These are phyloP conservation scores for Aureobasidium uvarum DNA, from an alignment of 2,329 filamentous ascomycete species.

Conservation along the genomic window DNA sequence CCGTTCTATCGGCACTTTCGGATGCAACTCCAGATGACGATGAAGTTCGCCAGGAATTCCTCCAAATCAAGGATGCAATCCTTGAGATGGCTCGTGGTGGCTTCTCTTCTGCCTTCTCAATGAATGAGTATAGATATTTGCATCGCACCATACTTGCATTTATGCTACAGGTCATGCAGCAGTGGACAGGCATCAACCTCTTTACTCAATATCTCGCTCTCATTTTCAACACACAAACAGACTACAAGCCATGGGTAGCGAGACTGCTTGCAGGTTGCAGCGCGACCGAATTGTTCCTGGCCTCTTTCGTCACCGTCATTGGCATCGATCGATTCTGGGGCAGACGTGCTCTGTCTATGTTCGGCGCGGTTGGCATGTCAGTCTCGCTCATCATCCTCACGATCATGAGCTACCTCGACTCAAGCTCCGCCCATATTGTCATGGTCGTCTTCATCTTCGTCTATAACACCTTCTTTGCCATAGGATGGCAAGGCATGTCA, in stretches of 20 bases:
- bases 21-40: constrained; percentile 41
- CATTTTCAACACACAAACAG: constrained; percentile 44
- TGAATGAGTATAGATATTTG: constrained; percentile 46
- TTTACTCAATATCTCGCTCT: constrained; percentile 47
- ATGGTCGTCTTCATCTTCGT: constrained; percentile 68
- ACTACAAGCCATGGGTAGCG: constrained; percentile 35
- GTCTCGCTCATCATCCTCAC: constrained; percentile 39
- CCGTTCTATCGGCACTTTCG: constrained; percentile 38
- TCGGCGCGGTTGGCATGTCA: constrained; percentile 48
- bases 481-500: constrained; percentile 60
- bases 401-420: constrained; percentile 43
- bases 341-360: constrained; percentile 37
- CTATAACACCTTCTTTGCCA: constrained; percentile 62
- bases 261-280: constrained; percentile 36
- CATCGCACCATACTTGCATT: constrained; percentile 47
- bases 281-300: constrained; percentile 52
- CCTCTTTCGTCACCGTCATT: constrained; percentile 51
- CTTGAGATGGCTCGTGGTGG: constrained; percentile 38
- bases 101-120: constrained; percentile 37
- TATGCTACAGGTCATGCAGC: constrained; percentile 49
- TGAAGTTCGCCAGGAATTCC: constrained; percentile 32
- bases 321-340: constrained; percentile 42
- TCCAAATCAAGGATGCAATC: constrained; percentile 41
- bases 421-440: constrained; percentile 55
- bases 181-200: constrained; percentile 41